Conservation (phyloP, 148 eudicot species). For the Camellia japonica region DNA sequence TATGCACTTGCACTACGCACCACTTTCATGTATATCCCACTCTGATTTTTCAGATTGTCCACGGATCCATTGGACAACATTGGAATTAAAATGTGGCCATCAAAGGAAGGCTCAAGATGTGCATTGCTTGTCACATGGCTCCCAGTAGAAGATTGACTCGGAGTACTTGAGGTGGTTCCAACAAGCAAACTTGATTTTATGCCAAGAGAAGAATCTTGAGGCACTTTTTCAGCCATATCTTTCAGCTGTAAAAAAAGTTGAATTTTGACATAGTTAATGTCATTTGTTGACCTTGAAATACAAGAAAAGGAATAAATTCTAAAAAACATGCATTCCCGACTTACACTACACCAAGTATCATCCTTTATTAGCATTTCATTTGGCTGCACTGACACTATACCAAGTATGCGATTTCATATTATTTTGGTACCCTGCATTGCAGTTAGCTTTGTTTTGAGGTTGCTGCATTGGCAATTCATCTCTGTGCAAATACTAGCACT, state of each 20-base stretch:
- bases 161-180: constrained; percentile 11
- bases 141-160: constrained; percentile 8
- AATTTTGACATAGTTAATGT: constrained; percentile 9
- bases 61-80: constrained; percentile 29
- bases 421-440: no score
- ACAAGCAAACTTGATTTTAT: not conserved
- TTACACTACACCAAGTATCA: not conserved
- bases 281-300: not conserved
- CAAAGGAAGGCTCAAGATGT: constrained; percentile 24
- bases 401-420: no score
- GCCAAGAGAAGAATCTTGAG: constrained; percentile 13
- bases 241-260: constrained; percentile 31
- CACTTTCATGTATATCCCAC: constrained; percentile 45
- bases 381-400: not conserved
- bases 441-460: no score
- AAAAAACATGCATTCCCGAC: not conserved
- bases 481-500: no score
- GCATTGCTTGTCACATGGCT: constrained; percentile 34
- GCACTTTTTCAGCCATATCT: constrained; percentile 50
- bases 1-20: constrained; percentile 22
- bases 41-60: constrained; percentile 15
- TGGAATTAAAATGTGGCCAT: constrained; percentile 23
- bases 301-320: not conserved
- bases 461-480: no score
- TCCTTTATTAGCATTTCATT: not conserved